Percentiles rank a stretch among this genome's conserved stretches.
Evolutionary conservation across 1,284 basidiomycete species (phyloP).

Genomic region (Dichomitus squalens): DNA sequence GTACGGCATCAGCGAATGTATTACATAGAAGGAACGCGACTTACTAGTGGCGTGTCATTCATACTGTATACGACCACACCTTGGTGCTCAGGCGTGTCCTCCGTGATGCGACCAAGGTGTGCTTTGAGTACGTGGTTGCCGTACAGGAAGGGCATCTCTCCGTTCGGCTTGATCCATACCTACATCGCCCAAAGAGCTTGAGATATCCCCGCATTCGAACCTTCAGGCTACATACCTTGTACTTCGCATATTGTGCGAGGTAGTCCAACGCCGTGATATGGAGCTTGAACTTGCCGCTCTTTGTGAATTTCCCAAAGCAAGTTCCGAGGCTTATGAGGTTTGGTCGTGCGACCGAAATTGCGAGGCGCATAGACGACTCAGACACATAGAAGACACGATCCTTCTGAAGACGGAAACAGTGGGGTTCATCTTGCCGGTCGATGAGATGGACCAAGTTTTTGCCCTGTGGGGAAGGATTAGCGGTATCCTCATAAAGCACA

Average conservation of each 20-base stretch:
- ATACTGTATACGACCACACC: conserved; percentile 97
- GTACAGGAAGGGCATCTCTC: conserved; percentile 99
- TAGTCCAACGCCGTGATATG: conserved; percentile 95
- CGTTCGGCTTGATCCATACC: conserved; percentile 99
- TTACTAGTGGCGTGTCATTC: conserved; percentile 89
- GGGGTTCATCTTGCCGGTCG: conserved; percentile 81
- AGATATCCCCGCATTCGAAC: neutral
- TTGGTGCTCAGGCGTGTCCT: conserved; percentile 99
- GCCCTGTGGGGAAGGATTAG: conserved; percentile 48
- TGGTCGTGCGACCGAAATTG: conserved; percentile 89
- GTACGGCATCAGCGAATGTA: conserved; percentile 1
- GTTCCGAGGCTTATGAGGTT: conserved; percentile 95
- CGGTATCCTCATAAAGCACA: neutral
- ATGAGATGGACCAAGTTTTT: conserved; percentile 91
- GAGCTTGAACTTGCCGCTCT: conserved; percentile 97
- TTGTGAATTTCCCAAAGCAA: conserved; percentile 98
- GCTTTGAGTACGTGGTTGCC: conserved; percentile 99
- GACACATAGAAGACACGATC: conserved; percentile 95
- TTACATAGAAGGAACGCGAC: conserved; percentile 25
- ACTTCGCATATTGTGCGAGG: conserved; percentile 95
- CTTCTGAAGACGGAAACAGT: conserved; percentile 91
- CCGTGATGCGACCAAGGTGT: conserved; percentile 97
- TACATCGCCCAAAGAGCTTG: conserved; percentile 34
- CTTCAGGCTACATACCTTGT: conserved; percentile 69
- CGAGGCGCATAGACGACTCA: conserved; percentile 90